Evolutionary conservation across 306 rosid species (phyloP).

Genomic region (Rosa persica): DNA sequence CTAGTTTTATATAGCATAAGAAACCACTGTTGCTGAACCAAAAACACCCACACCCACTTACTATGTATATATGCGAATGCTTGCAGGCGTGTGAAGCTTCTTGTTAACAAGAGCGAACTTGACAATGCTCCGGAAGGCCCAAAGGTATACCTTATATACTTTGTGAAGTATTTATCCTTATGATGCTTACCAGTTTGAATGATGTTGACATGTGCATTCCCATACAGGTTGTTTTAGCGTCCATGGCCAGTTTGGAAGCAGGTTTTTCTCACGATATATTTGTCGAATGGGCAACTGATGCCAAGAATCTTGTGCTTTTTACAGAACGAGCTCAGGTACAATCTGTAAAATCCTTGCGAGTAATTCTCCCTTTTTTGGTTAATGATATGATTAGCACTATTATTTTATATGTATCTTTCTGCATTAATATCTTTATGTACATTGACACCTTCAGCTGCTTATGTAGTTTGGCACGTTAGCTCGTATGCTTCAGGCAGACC

Average conservation of each 20-base stretch:
- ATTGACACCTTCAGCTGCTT: conserved; percentile 22
- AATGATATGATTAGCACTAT: conserved; percentile 14
- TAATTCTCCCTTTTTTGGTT: conserved; percentile 13
- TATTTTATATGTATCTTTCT: neutral
- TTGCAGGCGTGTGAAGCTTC: conserved; percentile 67
- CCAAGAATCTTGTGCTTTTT: conserved; percentile 77
- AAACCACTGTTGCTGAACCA: conserved; percentile 19
- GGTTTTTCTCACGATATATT: conserved; percentile 97
- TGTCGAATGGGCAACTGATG: conserved; percentile 85
- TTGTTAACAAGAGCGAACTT: conserved; percentile 77
- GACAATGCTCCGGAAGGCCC: conserved; percentile 94
- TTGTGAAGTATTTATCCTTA: conserved; percentile 5
- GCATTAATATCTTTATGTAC: neutral
- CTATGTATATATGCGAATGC: conserved; percentile 32
- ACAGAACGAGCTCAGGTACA: conserved; percentile 96
- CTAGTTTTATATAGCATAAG: neutral
- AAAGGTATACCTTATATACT: conserved; percentile 49
- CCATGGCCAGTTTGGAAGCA: conserved; percentile 99
- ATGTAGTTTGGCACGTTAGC: conserved; percentile 87
- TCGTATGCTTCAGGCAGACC: conserved; percentile 96
- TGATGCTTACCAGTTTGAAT: conserved; percentile 4
- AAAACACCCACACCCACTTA: conserved; percentile 7
- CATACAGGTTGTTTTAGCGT: conserved; percentile 81
- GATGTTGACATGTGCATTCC: conserved; percentile 24
- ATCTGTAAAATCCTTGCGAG: conserved; percentile 19